Percentiles rank a stretch among this genome's conserved stretches.
Conservation (phyloP, 2,329 filamentous ascomycete species). For the Exophiala lecanii-corni region DNA sequence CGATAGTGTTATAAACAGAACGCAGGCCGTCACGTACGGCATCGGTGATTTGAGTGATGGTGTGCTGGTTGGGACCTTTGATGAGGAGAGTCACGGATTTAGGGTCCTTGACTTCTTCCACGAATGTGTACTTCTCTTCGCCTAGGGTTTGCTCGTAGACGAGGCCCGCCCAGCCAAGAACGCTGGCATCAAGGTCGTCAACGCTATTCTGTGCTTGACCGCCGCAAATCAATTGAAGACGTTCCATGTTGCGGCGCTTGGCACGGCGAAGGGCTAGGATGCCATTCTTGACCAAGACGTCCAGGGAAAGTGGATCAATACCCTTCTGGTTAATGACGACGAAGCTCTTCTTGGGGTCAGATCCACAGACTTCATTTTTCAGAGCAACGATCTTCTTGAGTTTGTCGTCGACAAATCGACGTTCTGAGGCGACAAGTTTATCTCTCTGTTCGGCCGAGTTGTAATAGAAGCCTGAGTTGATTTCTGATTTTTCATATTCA, state of each 20-base stretch:
- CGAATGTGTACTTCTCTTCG: constrained; percentile 98
- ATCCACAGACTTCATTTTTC: constrained; percentile 95
- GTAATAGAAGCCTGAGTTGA: constrained; percentile 99
- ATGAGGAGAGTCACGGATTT: constrained; percentile 97
- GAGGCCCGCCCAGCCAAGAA: constrained; percentile 90
- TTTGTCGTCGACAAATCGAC: constrained; percentile 92
- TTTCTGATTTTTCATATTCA: constrained; percentile 98
- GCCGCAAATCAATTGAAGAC: constrained; percentile 89
- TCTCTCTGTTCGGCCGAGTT: constrained; percentile 94
- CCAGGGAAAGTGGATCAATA: constrained; percentile 91
- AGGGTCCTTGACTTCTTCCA: constrained; percentile 97
- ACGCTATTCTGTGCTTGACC: constrained; percentile 92
- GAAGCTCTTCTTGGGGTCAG: constrained; percentile 89
- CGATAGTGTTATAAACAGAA: constrained; percentile 99
- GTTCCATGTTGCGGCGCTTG: constrained; percentile 98
- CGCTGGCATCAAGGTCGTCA: constrained; percentile 80
- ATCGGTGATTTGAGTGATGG: constrained; percentile 93
- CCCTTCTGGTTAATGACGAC: constrained; percentile 99
- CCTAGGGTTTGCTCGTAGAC: constrained; percentile 97
- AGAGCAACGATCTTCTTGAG: constrained; percentile 95
- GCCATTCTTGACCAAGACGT: constrained; percentile 95
- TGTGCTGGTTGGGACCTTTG: constrained; percentile 96
- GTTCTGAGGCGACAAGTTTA: constrained; percentile 96
- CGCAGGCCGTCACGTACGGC: constrained; percentile 91
- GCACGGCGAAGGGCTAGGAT: constrained; percentile 91